A percentile compares a stretch with the other conserved stretches of the same genome.
Conservation (phyloP, 2,329 filamentous ascomycete genomes). For the Drechslerella coelobrocha region DNA sequence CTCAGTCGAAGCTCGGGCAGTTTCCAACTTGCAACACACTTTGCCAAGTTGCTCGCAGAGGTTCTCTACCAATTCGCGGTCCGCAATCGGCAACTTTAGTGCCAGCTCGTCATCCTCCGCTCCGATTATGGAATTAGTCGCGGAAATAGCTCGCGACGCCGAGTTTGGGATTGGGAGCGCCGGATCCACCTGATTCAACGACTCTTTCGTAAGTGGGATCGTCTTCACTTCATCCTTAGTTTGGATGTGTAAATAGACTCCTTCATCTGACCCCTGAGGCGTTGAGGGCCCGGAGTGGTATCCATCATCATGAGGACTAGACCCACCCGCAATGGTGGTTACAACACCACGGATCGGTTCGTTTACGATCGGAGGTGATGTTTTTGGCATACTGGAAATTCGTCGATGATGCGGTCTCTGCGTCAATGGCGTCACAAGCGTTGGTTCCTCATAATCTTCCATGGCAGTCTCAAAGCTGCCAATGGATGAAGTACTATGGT, state of each 20-base stretch:
- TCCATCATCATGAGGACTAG: slow-evolving; percentile 37
- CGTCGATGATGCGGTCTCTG: slow-evolving; percentile 39
- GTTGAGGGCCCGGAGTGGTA: slow-evolving; percentile 49
- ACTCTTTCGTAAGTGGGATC: slow-evolving; percentile 36
- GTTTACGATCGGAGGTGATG: slow-evolving; percentile 28
- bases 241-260: slow-evolving; percentile 25
- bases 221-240: slow-evolving; percentile 8
- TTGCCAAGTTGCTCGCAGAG: slow-evolving; percentile 50
- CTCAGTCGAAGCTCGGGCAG: slow-evolving; percentile 23
- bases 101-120: slow-evolving; percentile 45
- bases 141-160: slow-evolving; percentile 42
- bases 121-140: slow-evolving; percentile 49
- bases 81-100: slow-evolving; percentile 36
- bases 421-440: slow-evolving; percentile 31
- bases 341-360: slow-evolving; percentile 10
- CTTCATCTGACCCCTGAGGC: slow-evolving; percentile 42
- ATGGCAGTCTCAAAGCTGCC: slow-evolving; percentile 42
- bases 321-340: slow-evolving; percentile 12
- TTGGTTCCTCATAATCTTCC: slow-evolving; percentile 48
- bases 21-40: slow-evolving; percentile 48
- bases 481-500: slow-evolving; percentile 47
- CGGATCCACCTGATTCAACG: slow-evolving; percentile 28
- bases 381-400: slow-evolving; percentile 31
- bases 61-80: slow-evolving; percentile 46
- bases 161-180: slow-evolving; percentile 28